phyloP scores from a whole-genome alignment of 345 rosid species.

The Anastatica hierochuntica region DNA sequence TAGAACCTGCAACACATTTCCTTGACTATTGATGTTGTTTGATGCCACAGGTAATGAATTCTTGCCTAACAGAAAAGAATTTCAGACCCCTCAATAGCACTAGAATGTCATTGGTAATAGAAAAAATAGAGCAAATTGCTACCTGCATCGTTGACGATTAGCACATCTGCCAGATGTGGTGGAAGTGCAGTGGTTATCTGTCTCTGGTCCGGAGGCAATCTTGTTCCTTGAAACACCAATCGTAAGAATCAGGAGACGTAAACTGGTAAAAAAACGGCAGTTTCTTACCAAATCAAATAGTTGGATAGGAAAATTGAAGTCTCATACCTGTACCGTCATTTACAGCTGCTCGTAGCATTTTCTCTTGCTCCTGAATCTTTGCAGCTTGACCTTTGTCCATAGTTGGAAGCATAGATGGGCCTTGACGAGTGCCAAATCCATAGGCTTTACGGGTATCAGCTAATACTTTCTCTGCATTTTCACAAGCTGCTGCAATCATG shows the following conservation, averaged over 20 bases:
- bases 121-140: conserved; percentile 18
- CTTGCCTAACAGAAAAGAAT: conserved; percentile 41
- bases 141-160: conserved; percentile 46
- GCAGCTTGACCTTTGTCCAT: conserved; percentile 80
- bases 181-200: conserved; percentile 77
- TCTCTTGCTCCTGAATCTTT: conserved; percentile 86
- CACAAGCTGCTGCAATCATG: conserved; percentile 89
- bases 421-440: conserved; percentile 71
- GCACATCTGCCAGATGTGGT: conserved; percentile 66
- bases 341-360: conserved; percentile 62
- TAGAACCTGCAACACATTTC: conserved; percentile 62
- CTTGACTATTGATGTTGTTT: conserved; percentile 49
- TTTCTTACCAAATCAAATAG: background rate
- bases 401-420: conserved; percentile 70
- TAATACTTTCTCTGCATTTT: conserved; percentile 75
- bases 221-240: conserved; percentile 39
- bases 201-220: conserved; percentile 77
- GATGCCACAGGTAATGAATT: conserved; percentile 47
- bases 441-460: conserved; percentile 87
- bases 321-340: conserved; percentile 63
- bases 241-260: background rate
- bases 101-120: background rate
- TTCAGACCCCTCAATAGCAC: background rate
- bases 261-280: background rate
- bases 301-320: background rate